Conservation (phyloP, 495 filamentous ascomycete genomes). For the Aspergillus kassunensis region DNA sequence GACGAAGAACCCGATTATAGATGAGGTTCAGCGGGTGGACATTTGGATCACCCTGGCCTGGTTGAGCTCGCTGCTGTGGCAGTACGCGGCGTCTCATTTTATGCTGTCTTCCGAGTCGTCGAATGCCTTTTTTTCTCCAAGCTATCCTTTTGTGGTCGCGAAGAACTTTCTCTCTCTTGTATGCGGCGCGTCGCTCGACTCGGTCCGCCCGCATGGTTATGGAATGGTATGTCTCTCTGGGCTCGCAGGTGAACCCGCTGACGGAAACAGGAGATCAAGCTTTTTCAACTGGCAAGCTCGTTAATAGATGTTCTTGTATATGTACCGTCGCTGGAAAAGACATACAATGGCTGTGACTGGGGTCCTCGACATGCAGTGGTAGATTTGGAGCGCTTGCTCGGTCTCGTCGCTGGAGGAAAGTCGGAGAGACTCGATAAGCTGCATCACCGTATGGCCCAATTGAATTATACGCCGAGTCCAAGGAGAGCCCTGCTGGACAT, state of each 20-base stretch:
- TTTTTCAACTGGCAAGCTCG: conserved; percentile 8
- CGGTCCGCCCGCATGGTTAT: conserved; percentile 10
- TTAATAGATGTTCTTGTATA: conserved; percentile 11
- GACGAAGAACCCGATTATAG: conserved; percentile 4
- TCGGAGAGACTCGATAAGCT: conserved; percentile 7
- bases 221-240: conserved; percentile 5
- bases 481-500: not conserved
- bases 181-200: conserved; percentile 8
- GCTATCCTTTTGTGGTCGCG: conserved; percentile 2
- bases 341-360: not conserved
- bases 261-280: conserved; percentile 6
- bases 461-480: conserved; percentile 4
- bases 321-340: conserved; percentile 1
- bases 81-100: conserved; percentile 10
- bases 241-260: too few species aligned
- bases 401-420: conserved; percentile 4
- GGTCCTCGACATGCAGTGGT: conserved; percentile 6
- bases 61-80: conserved; percentile 11
- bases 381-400: conserved; percentile 6
- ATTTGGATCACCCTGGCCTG: conserved; percentile 10
- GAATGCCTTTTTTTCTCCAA: conserved; percentile 3
- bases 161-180: conserved; percentile 9
- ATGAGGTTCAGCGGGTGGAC: conserved; percentile 11
- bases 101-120: conserved; percentile 5
- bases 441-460: conserved; percentile 2